These are phyloP conservation scores for Penicillium brasilianum DNA, from an alignment of 2,329 filamentous ascomycete species.

Conservation along the genomic window DNA sequence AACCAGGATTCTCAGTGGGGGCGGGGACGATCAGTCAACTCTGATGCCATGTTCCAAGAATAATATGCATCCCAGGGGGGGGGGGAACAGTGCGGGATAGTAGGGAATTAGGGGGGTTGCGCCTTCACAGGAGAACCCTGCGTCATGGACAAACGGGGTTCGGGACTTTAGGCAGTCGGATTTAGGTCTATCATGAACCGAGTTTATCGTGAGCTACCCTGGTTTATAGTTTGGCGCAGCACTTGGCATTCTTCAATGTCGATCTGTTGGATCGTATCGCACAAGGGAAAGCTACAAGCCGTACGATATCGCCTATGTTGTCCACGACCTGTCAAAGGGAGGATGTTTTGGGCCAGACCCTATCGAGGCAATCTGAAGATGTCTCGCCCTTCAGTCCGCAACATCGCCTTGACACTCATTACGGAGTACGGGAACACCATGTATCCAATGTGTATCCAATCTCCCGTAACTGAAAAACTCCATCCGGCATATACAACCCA, in stretches of 20 bases:
- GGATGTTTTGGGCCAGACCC: neutral
- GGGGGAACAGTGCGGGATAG: neutral
- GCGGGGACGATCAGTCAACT: conserved; percentile 15
- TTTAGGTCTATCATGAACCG: neutral
- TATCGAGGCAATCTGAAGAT: neutral
- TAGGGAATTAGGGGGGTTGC: conserved; percentile 27
- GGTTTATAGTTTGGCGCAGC: neutral
- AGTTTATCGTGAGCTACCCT: neutral
- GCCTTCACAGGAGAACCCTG: neutral
- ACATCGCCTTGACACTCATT: too few species aligned
- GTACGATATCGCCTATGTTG: neutral
- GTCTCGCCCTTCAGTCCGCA: neutral
- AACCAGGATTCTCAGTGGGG: conserved; percentile 12
- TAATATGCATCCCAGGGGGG: neutral
- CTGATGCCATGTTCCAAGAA: neutral
- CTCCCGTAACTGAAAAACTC: too few species aligned
- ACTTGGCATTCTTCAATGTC: neutral
- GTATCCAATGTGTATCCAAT: too few species aligned
- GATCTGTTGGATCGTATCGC: too few species aligned
- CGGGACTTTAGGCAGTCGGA: neutral
- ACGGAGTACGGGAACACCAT: too few species aligned
- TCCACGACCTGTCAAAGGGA: neutral
- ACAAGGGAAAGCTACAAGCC: neutral
- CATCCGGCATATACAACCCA: neutral
- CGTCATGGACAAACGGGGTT: neutral